Evolutionary conservation across 495 filamentous ascomycete genomes (phyloP), one percentile per base, ranked within the genome.

Genomic region (Tuber melanosporum): DNA sequence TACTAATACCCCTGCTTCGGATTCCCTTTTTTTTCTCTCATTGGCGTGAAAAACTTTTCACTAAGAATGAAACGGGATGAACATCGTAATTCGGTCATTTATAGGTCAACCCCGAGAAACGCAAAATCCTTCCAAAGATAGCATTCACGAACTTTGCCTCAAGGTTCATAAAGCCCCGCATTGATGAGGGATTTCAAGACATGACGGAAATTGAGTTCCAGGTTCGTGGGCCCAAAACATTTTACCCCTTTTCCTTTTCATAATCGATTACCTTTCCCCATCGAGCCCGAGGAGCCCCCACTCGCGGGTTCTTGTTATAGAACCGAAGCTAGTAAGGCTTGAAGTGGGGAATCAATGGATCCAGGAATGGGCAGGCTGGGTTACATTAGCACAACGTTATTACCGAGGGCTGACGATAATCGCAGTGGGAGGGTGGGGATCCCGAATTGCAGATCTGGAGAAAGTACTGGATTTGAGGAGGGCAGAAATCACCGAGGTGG

Each of bases 161-260:
- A 15, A 86, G 92, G 72, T 94, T 91, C 84, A 89, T 89, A 78
- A 88, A 91, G 79, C 95, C 94, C 12, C 87, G 86, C n/a, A 78
- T 88, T 12, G 85, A 87, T 3, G 95, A 99, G 82, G 95, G 95
- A 0, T 98, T 97, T 83, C 87, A 91, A 72, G 93, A 97, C 80
- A 88, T 99, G 36, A 85, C 85, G 2, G 84, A 85, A 76, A 86
- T 90, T 43, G 86, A 88, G 46, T 89, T 90, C 82, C 85, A 87
- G 77, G 89, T 89, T 85, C 39, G 84, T 83, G 45, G 52, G 47
- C 19, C 62, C 46, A 19, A 69, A 62, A 52, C 19, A 71, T 26
- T 72, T 62, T 43, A 45, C 77, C 32, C 72, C 70, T 76, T 36
- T 66, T 47, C 76, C 70, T 71, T n/a, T 77, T 42, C 39, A 49